These are phyloP conservation scores for Cladophialophora exuberans DNA, from an alignment of 2,329 filamentous ascomycete species.

Conservation along the genomic window DNA sequence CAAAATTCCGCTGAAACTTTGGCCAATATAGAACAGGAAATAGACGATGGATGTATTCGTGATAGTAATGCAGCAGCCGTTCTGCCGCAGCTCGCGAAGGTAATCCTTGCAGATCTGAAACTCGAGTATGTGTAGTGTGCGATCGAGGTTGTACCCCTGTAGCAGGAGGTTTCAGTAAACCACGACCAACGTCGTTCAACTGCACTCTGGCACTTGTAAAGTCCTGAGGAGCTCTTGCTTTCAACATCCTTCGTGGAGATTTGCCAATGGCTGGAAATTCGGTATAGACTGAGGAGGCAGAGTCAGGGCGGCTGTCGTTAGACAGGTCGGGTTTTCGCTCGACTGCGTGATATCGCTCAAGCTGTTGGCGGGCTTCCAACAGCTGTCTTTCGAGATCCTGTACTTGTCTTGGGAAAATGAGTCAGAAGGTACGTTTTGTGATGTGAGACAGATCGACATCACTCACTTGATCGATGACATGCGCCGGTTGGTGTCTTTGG, in stretches of 20 bases:
- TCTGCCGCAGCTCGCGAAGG: conserved; percentile 73
- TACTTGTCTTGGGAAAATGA: conserved; percentile 70
- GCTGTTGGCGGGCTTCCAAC: conserved; percentile 76
- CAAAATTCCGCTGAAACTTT: conserved; percentile 74
- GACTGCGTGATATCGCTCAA: conserved; percentile 71
- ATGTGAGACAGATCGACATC: conserved; percentile 1
- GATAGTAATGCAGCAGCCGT: conserved; percentile 74
- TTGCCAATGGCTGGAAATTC: conserved; percentile 68
- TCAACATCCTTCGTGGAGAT: conserved; percentile 66
- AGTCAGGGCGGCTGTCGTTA: conserved; percentile 47
- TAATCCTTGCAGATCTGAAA: conserved; percentile 60
- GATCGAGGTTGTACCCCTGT: conserved; percentile 46
- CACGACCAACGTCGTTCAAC: conserved; percentile 72
- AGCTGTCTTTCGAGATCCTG: conserved; percentile 96
- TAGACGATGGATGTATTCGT: conserved; percentile 74
- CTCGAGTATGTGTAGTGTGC: conserved; percentile 15
- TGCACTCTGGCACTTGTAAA: conserved; percentile 73
- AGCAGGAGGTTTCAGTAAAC: conserved; percentile 75
- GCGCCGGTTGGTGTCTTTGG: conserved; percentile 95
- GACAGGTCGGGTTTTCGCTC: conserved; percentile 55
- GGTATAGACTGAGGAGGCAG: conserved; percentile 49
- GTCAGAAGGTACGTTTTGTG: conserved; percentile 25
- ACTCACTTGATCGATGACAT: conserved; percentile 96
- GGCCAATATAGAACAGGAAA: conserved; percentile 90
- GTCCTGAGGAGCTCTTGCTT: conserved; percentile 66